Conservation (phyloP, 106 monocot species). For the Gastrodia elata region DNA sequence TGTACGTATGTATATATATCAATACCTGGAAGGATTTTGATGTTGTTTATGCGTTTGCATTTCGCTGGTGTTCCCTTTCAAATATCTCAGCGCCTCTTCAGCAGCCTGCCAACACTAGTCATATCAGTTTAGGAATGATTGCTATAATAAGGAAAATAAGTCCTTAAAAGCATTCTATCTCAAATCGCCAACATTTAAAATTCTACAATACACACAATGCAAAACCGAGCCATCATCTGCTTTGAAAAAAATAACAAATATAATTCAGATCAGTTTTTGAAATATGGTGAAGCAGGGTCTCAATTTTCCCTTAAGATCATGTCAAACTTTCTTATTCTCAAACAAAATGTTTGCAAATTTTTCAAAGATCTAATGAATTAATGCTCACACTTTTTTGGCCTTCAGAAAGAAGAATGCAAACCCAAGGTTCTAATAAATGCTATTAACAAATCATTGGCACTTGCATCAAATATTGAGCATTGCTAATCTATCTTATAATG, state of each 20-base stretch:
- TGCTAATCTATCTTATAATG: too few relatives aligned
- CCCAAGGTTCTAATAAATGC: too few relatives aligned
- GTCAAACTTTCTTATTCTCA: too few relatives aligned
- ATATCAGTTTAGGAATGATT: neutral
- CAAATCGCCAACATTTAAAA: neutral
- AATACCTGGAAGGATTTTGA: neutral
- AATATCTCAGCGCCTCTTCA: slow-evolving; percentile 6
- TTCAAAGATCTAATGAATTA: too few relatives aligned
- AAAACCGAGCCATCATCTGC: neutral
- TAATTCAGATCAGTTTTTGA: neutral
- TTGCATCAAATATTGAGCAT: too few relatives aligned
- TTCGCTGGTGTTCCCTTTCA: slow-evolving; percentile 1
- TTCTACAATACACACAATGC: neutral
- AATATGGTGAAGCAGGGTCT: too few relatives aligned
- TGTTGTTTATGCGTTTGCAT: neutral
- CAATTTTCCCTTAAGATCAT: too few relatives aligned
- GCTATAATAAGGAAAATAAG: neutral
- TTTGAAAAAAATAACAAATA: neutral
- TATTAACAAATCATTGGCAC: too few relatives aligned
- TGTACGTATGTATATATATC: too few relatives aligned
- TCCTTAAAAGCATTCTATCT: neutral
- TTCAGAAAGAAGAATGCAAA: too few relatives aligned
- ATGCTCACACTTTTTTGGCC: too few relatives aligned
- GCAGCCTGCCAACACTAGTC: slow-evolving; percentile 1
- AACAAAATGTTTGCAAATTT: too few relatives aligned